Evolutionary conservation across 2,329 filamentous ascomycete genomes (phyloP).

Genomic region (Pestalotiopsis sp.): DNA sequence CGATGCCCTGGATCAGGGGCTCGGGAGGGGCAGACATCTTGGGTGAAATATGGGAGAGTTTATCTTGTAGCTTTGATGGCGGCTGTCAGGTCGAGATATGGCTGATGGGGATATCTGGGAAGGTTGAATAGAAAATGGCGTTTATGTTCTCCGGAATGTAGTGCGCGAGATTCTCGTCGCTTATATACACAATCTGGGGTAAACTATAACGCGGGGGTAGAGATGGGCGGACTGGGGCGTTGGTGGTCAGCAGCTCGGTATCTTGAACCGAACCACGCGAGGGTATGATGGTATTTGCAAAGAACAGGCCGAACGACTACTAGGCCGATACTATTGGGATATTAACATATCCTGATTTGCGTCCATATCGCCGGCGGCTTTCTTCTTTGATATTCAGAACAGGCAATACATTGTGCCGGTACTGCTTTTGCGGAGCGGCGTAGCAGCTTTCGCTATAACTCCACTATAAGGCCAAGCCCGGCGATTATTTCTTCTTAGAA

Average conservation of each 20-base stretch:
- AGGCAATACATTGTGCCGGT: not conserved
- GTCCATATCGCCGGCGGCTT: not conserved
- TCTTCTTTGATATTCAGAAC: not conserved
- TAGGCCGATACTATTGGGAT: not conserved
- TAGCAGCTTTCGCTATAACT: not conserved
- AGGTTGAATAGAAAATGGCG: not conserved
- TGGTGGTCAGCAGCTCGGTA: not conserved
- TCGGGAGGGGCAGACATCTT: not conserved
- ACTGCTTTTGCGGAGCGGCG: not conserved
- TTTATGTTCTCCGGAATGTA: not conserved
- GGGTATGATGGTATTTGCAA: not conserved
- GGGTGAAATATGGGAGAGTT: not conserved
- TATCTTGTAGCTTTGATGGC: not conserved
- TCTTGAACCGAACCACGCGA: not conserved
- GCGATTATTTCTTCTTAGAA: not conserved
- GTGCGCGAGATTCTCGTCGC: not conserved
- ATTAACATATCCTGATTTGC: too few species aligned
- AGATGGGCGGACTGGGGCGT: not conserved
- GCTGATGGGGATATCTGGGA: not conserved
- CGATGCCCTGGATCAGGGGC: slow-evolving; percentile 51
- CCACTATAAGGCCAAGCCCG: not conserved
- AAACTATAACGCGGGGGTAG: not conserved
- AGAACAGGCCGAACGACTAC: not conserved
- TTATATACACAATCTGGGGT: not conserved
- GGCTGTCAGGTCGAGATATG: too few species aligned